Evolutionary conservation across 768 basidiomycete genomes (phyloP), one percentile per base, ranked within the genome.

Genomic region (Fibroporia radiculosa): DNA sequence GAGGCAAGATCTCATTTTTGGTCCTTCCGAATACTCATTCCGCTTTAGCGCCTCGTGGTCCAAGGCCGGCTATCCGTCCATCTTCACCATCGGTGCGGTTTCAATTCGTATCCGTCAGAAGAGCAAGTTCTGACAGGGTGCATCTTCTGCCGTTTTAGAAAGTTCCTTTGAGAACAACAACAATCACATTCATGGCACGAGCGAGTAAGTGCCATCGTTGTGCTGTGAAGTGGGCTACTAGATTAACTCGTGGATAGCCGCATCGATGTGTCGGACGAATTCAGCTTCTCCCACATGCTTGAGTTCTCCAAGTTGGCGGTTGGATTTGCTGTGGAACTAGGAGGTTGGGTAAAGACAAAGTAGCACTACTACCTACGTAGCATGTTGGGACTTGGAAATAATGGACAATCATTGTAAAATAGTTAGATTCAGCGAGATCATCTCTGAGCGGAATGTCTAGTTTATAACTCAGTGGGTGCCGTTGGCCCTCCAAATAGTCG

Each of bases 281-380:
- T 96, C 66, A 86, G 82, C 58, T 97, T 95, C 61, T 64, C 69
- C 4, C 93, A 97, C 61, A 90, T 93, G 87, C 78, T 67, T 64
- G 79, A 64, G 62, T 78, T 78, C 63, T 73, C 75, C 48, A 77
- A 77, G 64, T 65, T 78, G 14, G 70, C 70, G 3, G 66, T 71
- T 2, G 72, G 69, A 1, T 77, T 75, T 43, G 73, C 71, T 11
- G 61, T 76, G 47, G 76, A 77, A 58, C 57, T 77, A 13, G 74
- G 62, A 18, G 71, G 70, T n/a, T 69, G 69, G 66, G 56, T 59
- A 44, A 56, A 62, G 49, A 47, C 48, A 35, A 40, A 60, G 11
- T 59, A 56, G 42, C 16, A 12, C 13, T 41, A n/a, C 7, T 27
- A 41, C 8, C n/a, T 23, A n/a, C 8, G 11, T 27, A 23, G n/a